Conservation (phyloP, 1,284 basidiomycete genomes). For the Rhodofomes roseus region DNA sequence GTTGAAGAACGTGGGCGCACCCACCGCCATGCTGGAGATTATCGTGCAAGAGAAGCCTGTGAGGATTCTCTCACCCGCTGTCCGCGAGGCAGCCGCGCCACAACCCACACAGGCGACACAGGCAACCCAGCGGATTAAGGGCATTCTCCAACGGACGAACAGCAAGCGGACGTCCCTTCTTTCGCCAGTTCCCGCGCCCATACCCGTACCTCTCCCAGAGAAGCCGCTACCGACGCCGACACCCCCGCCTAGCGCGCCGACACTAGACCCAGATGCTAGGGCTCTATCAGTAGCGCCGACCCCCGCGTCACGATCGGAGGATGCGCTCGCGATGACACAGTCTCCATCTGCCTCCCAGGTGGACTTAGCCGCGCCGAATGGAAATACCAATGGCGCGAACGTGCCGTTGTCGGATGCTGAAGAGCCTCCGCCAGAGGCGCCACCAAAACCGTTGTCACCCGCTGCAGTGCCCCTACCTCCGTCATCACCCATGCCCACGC, state of each 20-base stretch:
- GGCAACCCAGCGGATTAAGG: conserved; percentile 22
- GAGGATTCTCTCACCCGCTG: conserved; percentile 28
- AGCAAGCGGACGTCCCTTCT: conserved; percentile 9
- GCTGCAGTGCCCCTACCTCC: background rate
- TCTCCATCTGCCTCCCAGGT: conserved; percentile 4
- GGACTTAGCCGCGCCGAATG: conserved; percentile 2
- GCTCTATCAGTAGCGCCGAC: background rate
- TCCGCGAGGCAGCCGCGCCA: conserved; percentile 32
- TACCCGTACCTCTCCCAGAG: conserved; percentile 9
- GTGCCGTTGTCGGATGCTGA: conserved; percentile 1
- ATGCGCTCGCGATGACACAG: conserved; percentile 5
- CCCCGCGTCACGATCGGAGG: background rate
- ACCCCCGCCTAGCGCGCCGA: conserved; percentile 5
- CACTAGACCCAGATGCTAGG: background rate
- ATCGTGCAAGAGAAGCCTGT: conserved; percentile 74
- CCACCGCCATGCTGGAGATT: conserved; percentile 76
- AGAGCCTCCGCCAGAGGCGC: background rate
- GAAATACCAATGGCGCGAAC: background rate
- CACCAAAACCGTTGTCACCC: background rate
- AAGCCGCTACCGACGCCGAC: conserved; percentile 13
- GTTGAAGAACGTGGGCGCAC: conserved; percentile 65
- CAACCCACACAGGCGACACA: conserved; percentile 10
- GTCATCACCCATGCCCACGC: background rate
- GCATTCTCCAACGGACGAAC: conserved; percentile 24
- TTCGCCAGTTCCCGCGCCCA: background rate